Percentiles rank a stretch among this genome's conserved stretches.
Conservation (phyloP, 345 rosid genomes). For the Abelmoschus esculentus region DNA sequence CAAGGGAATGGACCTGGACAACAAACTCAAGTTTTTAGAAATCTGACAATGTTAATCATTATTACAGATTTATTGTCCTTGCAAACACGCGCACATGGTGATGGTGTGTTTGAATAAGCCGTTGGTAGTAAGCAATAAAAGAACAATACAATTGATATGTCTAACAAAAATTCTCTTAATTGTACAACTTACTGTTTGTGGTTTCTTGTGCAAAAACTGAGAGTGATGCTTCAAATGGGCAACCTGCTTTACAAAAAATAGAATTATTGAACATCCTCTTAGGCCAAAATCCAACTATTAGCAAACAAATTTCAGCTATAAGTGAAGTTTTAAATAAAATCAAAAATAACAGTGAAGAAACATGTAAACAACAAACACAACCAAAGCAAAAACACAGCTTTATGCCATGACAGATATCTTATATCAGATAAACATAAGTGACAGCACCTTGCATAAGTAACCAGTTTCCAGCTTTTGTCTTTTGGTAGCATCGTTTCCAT, state of each 20-base stretch:
- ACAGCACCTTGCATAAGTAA: too few relatives aligned
- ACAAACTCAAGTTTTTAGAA: slow-evolving; percentile 6
- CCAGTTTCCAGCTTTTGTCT: too few relatives aligned
- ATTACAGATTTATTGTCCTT: background rate
- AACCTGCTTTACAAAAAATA: slow-evolving; percentile 32
- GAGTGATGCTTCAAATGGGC: slow-evolving; percentile 55
- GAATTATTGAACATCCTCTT: background rate
- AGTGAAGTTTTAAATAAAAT: background rate
- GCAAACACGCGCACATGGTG: background rate
- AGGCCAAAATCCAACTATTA: background rate
- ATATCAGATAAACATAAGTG: background rate
- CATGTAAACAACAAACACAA: background rate
- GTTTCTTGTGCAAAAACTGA: slow-evolving; percentile 45
- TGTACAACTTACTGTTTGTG: slow-evolving; percentile 28
- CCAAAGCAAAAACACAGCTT: background rate
- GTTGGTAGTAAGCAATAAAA: background rate
- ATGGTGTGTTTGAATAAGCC: background rate
- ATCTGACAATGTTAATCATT: background rate
- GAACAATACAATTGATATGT: background rate
- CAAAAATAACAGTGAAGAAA: background rate
- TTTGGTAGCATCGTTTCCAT: too few relatives aligned
- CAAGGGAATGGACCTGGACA: slow-evolving; percentile 25
- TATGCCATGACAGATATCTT: background rate
- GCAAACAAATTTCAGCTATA: background rate
- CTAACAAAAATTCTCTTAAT: background rate